phyloP scores from a whole-genome alignment of 23 red algal genomes.

The Gracilaria gracilis region DNA sequence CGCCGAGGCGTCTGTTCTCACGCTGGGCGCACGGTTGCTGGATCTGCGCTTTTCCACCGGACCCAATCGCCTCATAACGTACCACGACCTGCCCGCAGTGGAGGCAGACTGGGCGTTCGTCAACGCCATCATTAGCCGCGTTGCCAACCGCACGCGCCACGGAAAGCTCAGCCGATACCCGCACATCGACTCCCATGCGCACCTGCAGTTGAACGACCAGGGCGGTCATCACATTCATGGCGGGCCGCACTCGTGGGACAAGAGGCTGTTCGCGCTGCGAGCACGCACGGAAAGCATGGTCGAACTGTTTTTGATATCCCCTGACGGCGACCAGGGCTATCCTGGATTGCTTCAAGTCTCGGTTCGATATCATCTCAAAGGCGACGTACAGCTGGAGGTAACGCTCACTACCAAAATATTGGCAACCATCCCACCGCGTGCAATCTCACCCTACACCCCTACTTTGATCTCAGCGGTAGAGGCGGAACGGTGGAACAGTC shows the following conservation, averaged over 20 bases:
- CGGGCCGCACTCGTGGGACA: slow-evolving; percentile 58
- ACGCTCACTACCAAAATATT: slow-evolving; percentile 44
- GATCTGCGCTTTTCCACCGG: slow-evolving; percentile 67
- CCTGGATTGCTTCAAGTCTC: slow-evolving; percentile 48
- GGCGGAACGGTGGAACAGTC: slow-evolving; percentile 30
- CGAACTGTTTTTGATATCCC: slow-evolving; percentile 53
- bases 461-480: slow-evolving; percentile 73
- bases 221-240: slow-evolving; percentile 71
- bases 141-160: slow-evolving; percentile 74
- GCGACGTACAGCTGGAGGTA: slow-evolving; percentile 39
- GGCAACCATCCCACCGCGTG: slow-evolving; percentile 41
- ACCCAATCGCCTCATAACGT: slow-evolving; percentile 27
- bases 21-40: slow-evolving; percentile 72
- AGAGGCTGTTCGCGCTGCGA: slow-evolving; percentile 51
- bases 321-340: slow-evolving; percentile 76
- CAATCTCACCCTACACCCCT: slow-evolving; percentile 76
- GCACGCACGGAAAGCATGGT: slow-evolving; percentile 20
- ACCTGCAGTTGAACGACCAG: slow-evolving; percentile 61
- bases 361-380: slow-evolving; percentile 64
- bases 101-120: slow-evolving; percentile 58
- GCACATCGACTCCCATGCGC: not conserved
- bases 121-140: slow-evolving; percentile 67
- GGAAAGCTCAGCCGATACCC: slow-evolving; percentile 29
- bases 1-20: slow-evolving; percentile 61
- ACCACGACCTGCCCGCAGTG: slow-evolving; percentile 45